A percentile compares a stretch with the other conserved stretches of the same genome.
phyloP scores from a whole-genome alignment of 352 stramenopile species.

The Phytophthora pistaciae region DNA sequence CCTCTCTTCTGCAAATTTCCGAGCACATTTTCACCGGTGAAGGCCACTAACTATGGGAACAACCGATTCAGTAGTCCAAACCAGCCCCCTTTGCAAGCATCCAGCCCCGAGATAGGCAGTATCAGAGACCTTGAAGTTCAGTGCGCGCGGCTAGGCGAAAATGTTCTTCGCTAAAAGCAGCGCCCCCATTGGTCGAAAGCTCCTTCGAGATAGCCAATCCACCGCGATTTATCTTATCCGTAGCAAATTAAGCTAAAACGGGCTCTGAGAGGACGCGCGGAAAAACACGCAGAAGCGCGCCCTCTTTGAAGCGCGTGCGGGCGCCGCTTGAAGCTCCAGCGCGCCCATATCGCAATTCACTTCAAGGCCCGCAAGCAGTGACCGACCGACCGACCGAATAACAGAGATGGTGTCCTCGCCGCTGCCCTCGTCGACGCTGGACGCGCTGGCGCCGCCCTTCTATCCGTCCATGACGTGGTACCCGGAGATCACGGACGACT shows the following conservation, averaged over 20 bases:
- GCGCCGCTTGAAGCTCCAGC: neutral
- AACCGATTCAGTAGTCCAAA: neutral
- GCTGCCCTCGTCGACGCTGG: constrained; percentile 50
- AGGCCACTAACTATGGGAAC: neutral
- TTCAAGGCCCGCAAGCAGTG: constrained; percentile 16
- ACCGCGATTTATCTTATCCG: neutral
- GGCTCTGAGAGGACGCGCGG: constrained; percentile 11
- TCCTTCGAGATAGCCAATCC: neutral
- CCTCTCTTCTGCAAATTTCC: neutral
- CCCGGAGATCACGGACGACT: constrained; percentile 67
- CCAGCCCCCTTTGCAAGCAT: neutral
- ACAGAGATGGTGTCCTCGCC: constrained; percentile 51
- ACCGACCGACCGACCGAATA: neutral
- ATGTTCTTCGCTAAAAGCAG: constrained; percentile 26
- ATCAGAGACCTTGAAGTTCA: constrained; percentile 35
- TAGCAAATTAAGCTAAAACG: constrained; percentile 3
- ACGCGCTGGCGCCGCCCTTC: constrained; percentile 66
- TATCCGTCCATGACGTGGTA: constrained; percentile 69
- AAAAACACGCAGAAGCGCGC: constrained; percentile 20
- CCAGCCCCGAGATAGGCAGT: neutral
- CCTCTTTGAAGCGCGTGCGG: constrained; percentile 24
- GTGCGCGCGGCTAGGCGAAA: constrained; percentile 23
- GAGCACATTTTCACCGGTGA: neutral
- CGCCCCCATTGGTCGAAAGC: neutral
- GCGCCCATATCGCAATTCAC: constrained; percentile 37